Evolutionary conservation across 129 eudicot genomes (phyloP).

Genomic region (Daucus carota): DNA sequence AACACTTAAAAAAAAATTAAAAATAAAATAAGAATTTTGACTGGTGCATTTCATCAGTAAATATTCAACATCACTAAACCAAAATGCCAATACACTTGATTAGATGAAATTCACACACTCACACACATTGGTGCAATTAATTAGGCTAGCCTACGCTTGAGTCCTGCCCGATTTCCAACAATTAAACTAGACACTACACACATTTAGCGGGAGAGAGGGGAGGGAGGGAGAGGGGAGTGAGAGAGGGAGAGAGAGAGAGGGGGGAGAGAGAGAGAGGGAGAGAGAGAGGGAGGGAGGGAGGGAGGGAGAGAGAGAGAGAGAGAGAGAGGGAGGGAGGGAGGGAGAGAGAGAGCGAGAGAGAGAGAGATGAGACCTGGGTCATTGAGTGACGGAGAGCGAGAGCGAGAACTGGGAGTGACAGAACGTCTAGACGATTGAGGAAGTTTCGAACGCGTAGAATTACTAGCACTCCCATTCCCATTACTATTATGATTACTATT

Average conservation of each 20-base stretch:
- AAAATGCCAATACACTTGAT: not conserved
- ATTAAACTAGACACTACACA: no score
- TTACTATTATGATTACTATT: not conserved
- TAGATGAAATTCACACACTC: no score
- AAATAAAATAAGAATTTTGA: no score
- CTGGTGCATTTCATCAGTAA: not conserved
- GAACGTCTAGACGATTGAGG: constrained; percentile 47
- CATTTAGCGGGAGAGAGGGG: no score
- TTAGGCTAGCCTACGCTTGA: no score
- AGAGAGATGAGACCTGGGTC: constrained; percentile 36
- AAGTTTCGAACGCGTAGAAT: constrained; percentile 40
- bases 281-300: not conserved
- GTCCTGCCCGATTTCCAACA: no score
- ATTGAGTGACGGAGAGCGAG: constrained; percentile 29
- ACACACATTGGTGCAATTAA: no score
- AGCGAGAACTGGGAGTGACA: constrained; percentile 57
- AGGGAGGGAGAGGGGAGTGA: not conserved
- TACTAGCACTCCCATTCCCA: not conserved
- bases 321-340: not conserved
- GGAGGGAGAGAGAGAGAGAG: constrained; percentile 12
- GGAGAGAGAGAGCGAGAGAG: constrained; percentile 12
- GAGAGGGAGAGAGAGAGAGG: no score
- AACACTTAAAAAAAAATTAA: no score
- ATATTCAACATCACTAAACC: not conserved
- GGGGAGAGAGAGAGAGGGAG: not conserved